Conservation (phyloP, 1,139 yeast species). For the Protomyces lactucae-debilis region DNA sequence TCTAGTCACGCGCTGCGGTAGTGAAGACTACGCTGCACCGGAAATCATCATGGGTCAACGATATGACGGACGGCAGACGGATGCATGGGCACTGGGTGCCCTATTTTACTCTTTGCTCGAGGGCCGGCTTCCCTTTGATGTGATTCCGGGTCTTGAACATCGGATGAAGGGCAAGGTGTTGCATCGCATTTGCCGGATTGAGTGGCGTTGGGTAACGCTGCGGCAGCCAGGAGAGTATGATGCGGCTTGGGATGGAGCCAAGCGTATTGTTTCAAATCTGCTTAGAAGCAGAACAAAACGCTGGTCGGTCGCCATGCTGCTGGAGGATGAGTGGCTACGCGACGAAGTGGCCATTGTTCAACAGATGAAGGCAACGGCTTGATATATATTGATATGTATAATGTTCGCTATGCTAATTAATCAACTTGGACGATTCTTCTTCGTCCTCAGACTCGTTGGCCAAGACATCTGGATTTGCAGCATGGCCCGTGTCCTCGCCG, state of each 20-base stretch:
- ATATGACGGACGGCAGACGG: slow-evolving; percentile 84
- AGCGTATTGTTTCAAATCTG: slow-evolving; percentile 51
- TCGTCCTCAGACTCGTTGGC: background rate
- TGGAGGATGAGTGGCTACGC: slow-evolving; percentile 40
- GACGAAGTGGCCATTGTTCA: slow-evolving; percentile 29
- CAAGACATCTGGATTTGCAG: background rate
- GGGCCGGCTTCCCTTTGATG: slow-evolving; percentile 82
- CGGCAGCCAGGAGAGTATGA: slow-evolving; percentile 28
- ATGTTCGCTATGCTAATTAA: background rate
- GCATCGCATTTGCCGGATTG: slow-evolving; percentile 85
- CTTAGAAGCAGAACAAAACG: slow-evolving; percentile 53
- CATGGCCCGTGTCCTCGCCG: background rate
- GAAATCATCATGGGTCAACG: slow-evolving; percentile 84
- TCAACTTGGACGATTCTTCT: background rate
- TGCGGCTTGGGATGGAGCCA: slow-evolving; percentile 46
- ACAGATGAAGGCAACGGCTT: background rate
- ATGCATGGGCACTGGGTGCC: slow-evolving; percentile 93
- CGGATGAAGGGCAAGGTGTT: slow-evolving; percentile 62
- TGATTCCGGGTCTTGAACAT: slow-evolving; percentile 50
- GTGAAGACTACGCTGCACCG: slow-evolving; percentile 93
- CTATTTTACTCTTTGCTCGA: slow-evolving; percentile 78
- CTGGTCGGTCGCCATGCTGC: slow-evolving; percentile 43
- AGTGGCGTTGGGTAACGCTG: slow-evolving; percentile 73
- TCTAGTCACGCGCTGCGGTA: slow-evolving; percentile 83
- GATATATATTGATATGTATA: background rate